These are phyloP conservation scores for Gossypium lobatum DNA, from an alignment of 441 rosid genomes.

Conservation along the genomic window DNA sequence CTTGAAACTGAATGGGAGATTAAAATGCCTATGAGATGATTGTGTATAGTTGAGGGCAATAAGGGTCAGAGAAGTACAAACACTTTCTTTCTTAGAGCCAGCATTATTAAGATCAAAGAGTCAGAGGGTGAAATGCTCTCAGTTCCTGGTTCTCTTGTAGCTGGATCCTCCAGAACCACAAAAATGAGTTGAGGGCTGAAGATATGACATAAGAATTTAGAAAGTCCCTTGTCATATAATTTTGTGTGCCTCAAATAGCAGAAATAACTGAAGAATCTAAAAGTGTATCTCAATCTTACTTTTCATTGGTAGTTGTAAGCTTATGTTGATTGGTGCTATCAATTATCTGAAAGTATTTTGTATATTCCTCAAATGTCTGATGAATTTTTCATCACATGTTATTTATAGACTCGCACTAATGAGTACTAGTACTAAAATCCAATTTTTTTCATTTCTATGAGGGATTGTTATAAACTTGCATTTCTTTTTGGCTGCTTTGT, in stretches of 20 bases:
- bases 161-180: too few species aligned
- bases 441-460: background rate
- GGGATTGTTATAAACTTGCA: background rate
- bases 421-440: background rate
- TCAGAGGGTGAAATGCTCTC: too few species aligned
- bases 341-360: background rate
- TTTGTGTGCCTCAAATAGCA: background rate
- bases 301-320: background rate
- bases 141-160: too few species aligned
- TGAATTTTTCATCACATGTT: background rate
- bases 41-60: background rate
- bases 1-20: constrained; percentile 9
- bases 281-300: background rate
- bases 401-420: background rate
- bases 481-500: background rate
- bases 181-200: background rate
- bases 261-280: background rate
- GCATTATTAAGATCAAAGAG: too few species aligned
- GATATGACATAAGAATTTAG: background rate
- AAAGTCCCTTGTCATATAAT: background rate
- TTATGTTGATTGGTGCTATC: constrained; percentile 6
- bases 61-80: too few species aligned
- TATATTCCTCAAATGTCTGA: background rate
- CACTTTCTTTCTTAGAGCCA: too few species aligned
- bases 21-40: background rate